phyloP scores from a whole-genome alignment of 108 stramenopile species.

The Ochromonas danica region DNA sequence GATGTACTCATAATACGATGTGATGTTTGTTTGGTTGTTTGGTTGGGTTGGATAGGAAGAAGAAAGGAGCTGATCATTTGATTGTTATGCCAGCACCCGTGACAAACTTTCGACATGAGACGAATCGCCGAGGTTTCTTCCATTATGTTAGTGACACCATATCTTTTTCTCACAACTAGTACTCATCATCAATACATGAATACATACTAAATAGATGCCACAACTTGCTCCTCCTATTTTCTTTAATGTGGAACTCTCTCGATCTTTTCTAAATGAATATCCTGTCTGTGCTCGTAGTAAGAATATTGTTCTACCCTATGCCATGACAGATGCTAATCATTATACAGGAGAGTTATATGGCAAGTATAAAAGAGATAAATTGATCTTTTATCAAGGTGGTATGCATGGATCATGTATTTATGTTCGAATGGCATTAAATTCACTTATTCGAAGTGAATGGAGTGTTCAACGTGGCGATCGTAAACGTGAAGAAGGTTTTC shows the following conservation, averaged over 20 bases:
- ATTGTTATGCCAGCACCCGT: conserved; percentile 39
- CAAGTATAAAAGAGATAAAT: background rate
- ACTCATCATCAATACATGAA: background rate
- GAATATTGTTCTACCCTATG: conserved; percentile 40
- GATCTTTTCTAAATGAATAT: conserved; percentile 31
- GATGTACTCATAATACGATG: too few species aligned
- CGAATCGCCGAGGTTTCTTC: conserved; percentile 9
- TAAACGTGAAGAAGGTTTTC: conserved; percentile 24
- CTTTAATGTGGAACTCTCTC: conserved; percentile 14
- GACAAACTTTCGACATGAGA: conserved; percentile 29
- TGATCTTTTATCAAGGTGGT: conserved; percentile 29
- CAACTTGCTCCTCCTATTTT: conserved; percentile 23
- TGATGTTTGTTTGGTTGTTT: too few species aligned
- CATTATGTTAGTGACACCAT: conserved; percentile 23
- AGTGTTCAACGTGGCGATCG: background rate
- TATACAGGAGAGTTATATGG: background rate
- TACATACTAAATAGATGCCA: background rate
- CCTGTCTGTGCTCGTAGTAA: conserved; percentile 31
- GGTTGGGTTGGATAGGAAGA: too few species aligned
- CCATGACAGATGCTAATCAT: background rate
- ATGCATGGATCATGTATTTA: conserved; percentile 19
- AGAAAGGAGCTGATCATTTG: conserved; percentile 32
- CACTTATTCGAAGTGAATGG: background rate
- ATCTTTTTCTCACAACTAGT: background rate
- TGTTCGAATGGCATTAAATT: background rate